Percentiles rank a stretch among this genome's conserved stretches.
These are phyloP conservation scores for Paspalum notatum DNA, from an alignment of 176 grass and related monocot species.

Conservation along the genomic window DNA sequence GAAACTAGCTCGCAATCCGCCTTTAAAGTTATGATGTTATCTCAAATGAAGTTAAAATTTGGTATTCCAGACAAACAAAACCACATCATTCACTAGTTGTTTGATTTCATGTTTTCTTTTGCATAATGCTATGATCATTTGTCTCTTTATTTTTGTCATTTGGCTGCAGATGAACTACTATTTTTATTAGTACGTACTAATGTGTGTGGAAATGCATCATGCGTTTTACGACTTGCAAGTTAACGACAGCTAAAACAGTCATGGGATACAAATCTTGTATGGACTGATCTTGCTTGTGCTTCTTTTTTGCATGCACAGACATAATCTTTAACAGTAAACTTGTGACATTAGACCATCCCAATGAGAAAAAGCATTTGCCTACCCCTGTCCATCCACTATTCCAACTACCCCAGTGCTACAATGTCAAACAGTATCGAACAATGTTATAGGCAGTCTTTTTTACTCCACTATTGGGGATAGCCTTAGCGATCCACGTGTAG, in stretches of 20 bases:
- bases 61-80: neutral
- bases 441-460: too few species aligned
- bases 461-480: too few species aligned
- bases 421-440: too few species aligned
- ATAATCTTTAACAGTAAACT: slow-evolving; percentile 40
- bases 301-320: slow-evolving; percentile 24
- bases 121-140: neutral
- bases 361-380: too few species aligned
- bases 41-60: slow-evolving; percentile 1
- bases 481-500: neutral
- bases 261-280: slow-evolving; percentile 30
- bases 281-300: slow-evolving; percentile 6
- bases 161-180: neutral
- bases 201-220: neutral
- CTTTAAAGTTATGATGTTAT: neutral
- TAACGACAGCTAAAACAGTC: slow-evolving; percentile 23
- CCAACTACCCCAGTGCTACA: too few species aligned
- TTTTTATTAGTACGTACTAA: neutral
- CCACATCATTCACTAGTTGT: neutral
- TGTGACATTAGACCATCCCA: slow-evolving; percentile 23
- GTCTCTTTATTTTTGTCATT: neutral
- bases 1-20: too few species aligned
- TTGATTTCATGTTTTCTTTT: slow-evolving; percentile 15
- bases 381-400: too few species aligned
- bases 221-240: slow-evolving; percentile 17